Base-by-base conservation (phyloP, 768 basidiomycete genomes). In the Bullera alba region DNA sequence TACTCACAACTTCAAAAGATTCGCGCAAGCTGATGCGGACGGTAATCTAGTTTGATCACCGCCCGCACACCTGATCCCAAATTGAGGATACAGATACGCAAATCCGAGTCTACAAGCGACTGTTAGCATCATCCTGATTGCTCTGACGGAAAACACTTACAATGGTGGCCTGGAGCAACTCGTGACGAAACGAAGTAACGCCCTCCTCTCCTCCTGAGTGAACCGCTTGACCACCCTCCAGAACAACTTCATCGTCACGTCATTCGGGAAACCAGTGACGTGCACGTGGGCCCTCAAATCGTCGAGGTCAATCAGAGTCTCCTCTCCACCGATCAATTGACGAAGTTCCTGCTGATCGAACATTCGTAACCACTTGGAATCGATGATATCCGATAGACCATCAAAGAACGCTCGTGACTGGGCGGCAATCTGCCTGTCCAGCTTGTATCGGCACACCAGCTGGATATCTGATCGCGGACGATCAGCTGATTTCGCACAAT, bases 291-390 rank as follows among this genome's bases (percentile, higher is more conserved):
- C 62, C 50, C 83, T 76, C 51, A 96, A 72, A 70, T 99, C 92
- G 15, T 84, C 81, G 6, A 96, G 57, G 65, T 92, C 86, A 41
- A 93, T 83, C 0, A 85, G 84, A 0, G 86, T 77, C 53, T 92
- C 85, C 27, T 86, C 85, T 5, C 88, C 90, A 0, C 92, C 92
- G 5, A 99, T 77, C 1, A 97, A 76, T 42, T 93, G 84, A 67
- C 91, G 90, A 3, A 96, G 77, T 71, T 97, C 95, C 67, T 88
- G 86, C 58, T 93, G 92, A 70, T 96, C 93, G 75, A 97, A 99
- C 87, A 97, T 92, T 38, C 89, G 87, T 54, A 61, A 53, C 66
- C 60, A 70, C 61, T 87, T 86, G 0, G 81, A 82, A 54, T 93
- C 85, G 63, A 97, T 86, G 74, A 97, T 86, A 57, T 92, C 88